Percentiles rank a stretch among this genome's conserved stretches.
phyloP scores from a whole-genome alignment of 2,329 filamentous ascomycete species.

The Aspergillus sp. region DNA sequence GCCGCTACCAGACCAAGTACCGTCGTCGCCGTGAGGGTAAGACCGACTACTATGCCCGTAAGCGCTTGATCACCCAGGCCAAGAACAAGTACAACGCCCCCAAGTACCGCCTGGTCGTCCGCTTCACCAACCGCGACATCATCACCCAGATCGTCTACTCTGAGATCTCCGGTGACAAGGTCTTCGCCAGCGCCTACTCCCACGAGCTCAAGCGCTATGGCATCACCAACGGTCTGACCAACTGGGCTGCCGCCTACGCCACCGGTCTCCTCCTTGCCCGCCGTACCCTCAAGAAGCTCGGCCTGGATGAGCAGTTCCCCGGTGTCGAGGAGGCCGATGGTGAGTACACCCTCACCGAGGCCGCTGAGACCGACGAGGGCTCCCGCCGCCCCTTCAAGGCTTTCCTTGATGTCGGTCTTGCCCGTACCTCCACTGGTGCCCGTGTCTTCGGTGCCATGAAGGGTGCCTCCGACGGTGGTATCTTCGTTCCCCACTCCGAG shows the following conservation, averaged over 20 bases:
- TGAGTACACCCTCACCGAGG: constrained; percentile 95
- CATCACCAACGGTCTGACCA: constrained; percentile 97
- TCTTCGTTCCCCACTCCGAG: constrained; percentile 96
- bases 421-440: constrained; percentile 95
- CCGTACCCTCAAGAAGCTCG: constrained; percentile 95
- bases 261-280: constrained; percentile 96
- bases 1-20: constrained; percentile 99
- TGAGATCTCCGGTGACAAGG: constrained; percentile 97
- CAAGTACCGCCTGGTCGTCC: constrained; percentile 99
- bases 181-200: constrained; percentile 87
- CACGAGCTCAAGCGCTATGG: constrained; percentile 98
- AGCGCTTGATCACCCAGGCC: constrained; percentile 99
- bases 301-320: constrained; percentile 85
- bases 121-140: constrained; percentile 99
- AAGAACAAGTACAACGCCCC: constrained; percentile 99
- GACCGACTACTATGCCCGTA: constrained; percentile 99
- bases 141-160: constrained; percentile 96
- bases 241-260: constrained; percentile 97
- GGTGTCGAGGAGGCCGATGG: constrained; percentile 97
- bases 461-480: constrained; percentile 97
- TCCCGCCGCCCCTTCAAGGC: constrained; percentile 97
- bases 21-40: constrained; percentile 93
- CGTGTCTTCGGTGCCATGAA: constrained; percentile 99
- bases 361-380: constrained; percentile 83
- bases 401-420: constrained; percentile 96